Percentiles rank a stretch among this genome's conserved stretches.
phyloP scores from a whole-genome alignment of 1,139 yeast genomes.

The Blastobotrys raffinosifermentans region DNA sequence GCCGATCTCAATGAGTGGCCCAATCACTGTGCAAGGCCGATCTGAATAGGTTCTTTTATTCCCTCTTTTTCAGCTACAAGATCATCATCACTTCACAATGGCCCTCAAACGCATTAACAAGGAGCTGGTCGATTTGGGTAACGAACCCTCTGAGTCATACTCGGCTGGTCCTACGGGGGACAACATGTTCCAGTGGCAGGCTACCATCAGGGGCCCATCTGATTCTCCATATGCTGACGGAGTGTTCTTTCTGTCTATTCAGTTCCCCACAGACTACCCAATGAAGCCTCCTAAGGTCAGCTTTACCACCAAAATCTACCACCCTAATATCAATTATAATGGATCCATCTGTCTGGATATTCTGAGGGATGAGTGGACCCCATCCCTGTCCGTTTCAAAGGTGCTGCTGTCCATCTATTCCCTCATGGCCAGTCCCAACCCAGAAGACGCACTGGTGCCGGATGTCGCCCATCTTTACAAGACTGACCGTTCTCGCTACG shows the following conservation, averaged over 20 bases:
- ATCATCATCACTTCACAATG: constrained; percentile 38
- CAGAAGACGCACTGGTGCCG: constrained; percentile 98
- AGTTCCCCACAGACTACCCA: constrained; percentile 93
- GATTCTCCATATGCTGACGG: constrained; percentile 94
- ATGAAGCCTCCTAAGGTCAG: constrained; percentile 92
- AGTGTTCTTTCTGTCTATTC: constrained; percentile 83
- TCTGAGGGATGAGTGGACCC: constrained; percentile 87
- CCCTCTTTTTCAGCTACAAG: too few species aligned
- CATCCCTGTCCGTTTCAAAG: constrained; percentile 84
- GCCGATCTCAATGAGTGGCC: too few species aligned
- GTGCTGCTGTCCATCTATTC: constrained; percentile 86
- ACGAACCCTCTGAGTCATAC: constrained; percentile 99
- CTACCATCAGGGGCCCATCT: constrained; percentile 92
- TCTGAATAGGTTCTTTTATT: too few species aligned
- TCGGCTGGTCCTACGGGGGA: constrained; percentile 99
- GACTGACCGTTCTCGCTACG: constrained; percentile 90
- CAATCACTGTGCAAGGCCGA: too few species aligned
- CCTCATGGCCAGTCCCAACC: constrained; percentile 92
- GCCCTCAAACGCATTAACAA: constrained; percentile 93
- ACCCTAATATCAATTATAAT: constrained; percentile 83
- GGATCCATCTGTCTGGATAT: constrained; percentile 85
- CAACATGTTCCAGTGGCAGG: constrained; percentile 94
- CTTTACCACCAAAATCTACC: constrained; percentile 85
- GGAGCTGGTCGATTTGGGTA: constrained; percentile 90
- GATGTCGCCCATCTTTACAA: constrained; percentile 97